Base-by-base conservation (phyloP, 495 filamentous ascomycete species). In the Penicillium canescens region DNA sequence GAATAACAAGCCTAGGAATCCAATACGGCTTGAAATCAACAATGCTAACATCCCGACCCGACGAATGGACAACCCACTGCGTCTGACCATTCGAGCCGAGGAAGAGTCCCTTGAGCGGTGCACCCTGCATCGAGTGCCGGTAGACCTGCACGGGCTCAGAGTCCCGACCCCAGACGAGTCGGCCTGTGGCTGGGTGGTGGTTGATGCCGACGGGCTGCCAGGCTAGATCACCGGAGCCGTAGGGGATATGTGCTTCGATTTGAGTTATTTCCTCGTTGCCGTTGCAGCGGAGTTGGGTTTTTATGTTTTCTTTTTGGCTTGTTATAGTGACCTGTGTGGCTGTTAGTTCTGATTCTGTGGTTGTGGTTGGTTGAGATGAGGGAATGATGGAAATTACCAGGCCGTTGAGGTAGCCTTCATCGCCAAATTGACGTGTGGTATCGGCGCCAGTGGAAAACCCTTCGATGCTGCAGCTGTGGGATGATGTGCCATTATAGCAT, bases 241-340 rank as follows among this genome's bases (percentile, higher is more conserved):
- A 60, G 26, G 54, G 57, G 2, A 60, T 49, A 12, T 39, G 38
- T 2, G 53, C 57, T 49, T 60, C 53, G 13, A 56, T 45, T 26
- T 31, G 44, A 12, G 50, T 41, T n/a, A 53, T 28, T 7, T 7
- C 28, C 9, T 31, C 28, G 20, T 42, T 44, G 34, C 53, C 57
- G 45, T 60, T 60, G 53, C 57, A 60, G 54, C 57, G 57, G 10
- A 60, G 39, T n/a, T 43, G 24, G n/a, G 49, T 56, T n/a, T 48
- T 52, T 34, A 28, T 9, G 14, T 40, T 43, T 10, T 50, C 12
- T 6, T 31, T 31, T 18, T 39, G 23, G 46, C 52, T 45, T 6
- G 39, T 31, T 10, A 56, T 56, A 4, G 43, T 56, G 34, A 60
- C 45, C 57, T 60, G 36, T 2, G 18, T 37, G 3, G 2, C 1